These are phyloP conservation scores for Keithomyces neogunnii DNA, from an alignment of 2,329 filamentous ascomycete genomes.

Conservation along the genomic window DNA sequence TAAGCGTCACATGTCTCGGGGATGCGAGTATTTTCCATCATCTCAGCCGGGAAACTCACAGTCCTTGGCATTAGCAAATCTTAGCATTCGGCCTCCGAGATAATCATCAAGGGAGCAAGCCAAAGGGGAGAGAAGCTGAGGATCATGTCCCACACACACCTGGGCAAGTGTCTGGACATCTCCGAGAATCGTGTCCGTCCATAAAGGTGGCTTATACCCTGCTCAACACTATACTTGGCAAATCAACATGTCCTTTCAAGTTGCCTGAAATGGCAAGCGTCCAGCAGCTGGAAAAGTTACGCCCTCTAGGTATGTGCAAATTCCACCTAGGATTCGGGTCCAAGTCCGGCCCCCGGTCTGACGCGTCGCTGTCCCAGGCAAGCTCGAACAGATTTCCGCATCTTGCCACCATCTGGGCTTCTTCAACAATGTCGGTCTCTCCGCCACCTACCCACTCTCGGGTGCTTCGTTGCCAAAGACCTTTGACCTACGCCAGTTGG, in stretches of 20 bases:
- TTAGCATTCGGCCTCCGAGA: background rate
- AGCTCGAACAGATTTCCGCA: constrained; percentile 34
- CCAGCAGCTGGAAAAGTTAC: background rate
- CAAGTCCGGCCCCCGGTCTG: no score
- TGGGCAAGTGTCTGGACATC: no score
- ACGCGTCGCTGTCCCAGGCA: constrained; percentile 18
- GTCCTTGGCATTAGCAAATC: background rate
- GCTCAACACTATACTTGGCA: no score
- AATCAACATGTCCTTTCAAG: no score
- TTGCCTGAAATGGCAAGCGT: background rate
- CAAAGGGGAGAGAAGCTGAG: no score
- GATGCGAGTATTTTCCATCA: no score
- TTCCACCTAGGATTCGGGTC: background rate
- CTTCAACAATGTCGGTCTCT: constrained; percentile 34
- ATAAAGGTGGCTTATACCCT: no score
- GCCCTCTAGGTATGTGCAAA: background rate
- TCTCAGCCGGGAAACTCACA: background rate
- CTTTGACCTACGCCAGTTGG: constrained; percentile 14
- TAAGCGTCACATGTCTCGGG: no score
- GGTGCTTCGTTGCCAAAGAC: constrained; percentile 14
- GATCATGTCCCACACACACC: background rate
- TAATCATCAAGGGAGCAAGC: background rate
- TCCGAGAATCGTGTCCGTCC: no score
- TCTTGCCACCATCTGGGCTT: constrained; percentile 31
- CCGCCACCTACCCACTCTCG: constrained; percentile 27